Percentiles rank a stretch among this genome's conserved stretches.
Evolutionary conservation across 768 basidiomycete genomes (phyloP).

Genomic region (Amanita jacksonii): DNA sequence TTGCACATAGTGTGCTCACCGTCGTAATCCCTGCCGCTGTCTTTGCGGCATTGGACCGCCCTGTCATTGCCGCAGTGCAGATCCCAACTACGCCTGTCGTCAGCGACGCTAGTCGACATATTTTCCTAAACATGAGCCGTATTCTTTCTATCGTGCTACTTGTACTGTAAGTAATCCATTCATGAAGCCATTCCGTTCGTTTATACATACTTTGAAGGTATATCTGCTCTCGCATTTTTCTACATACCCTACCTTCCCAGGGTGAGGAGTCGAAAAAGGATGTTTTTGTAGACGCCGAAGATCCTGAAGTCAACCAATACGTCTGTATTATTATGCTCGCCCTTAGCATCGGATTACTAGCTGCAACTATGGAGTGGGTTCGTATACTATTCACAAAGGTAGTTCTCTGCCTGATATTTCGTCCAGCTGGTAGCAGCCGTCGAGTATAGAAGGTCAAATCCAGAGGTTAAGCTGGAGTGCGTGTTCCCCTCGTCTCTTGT

Average conservation of each 20-base stretch:
- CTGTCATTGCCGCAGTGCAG: conserved; percentile 12
- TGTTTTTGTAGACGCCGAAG: conserved; percentile 34
- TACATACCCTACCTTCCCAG: conserved; percentile 58
- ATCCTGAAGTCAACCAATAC: conserved; percentile 56
- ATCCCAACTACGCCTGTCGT: conserved; percentile 17
- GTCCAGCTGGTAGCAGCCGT: conserved; percentile 56
- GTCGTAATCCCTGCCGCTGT: conserved; percentile 59
- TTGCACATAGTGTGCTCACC: conserved; percentile 42
- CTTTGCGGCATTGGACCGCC: conserved; percentile 48
- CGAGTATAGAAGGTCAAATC: conserved; percentile 36
- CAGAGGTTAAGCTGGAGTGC: conserved; percentile 44
- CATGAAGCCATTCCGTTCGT: neutral
- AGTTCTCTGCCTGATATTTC: conserved; percentile 9
- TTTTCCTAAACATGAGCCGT: conserved; percentile 53
- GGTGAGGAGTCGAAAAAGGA: conserved; percentile 30
- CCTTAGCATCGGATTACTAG: conserved; percentile 51
- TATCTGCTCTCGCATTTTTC: conserved; percentile 54
- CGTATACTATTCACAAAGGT: neutral
- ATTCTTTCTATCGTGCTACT: conserved; percentile 58
- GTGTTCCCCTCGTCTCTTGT: conserved; percentile 11
- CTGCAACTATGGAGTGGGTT: conserved; percentile 64
- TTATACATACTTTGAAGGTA: conserved; percentile 31
- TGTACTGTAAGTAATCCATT: conserved; percentile 33
- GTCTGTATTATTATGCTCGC: conserved; percentile 45
- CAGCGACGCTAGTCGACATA: conserved; percentile 32